A percentile compares a stretch with the other conserved stretches of the same genome.
phyloP scores from a whole-genome alignment of 306 rosid species.

The Castanea crenata region DNA sequence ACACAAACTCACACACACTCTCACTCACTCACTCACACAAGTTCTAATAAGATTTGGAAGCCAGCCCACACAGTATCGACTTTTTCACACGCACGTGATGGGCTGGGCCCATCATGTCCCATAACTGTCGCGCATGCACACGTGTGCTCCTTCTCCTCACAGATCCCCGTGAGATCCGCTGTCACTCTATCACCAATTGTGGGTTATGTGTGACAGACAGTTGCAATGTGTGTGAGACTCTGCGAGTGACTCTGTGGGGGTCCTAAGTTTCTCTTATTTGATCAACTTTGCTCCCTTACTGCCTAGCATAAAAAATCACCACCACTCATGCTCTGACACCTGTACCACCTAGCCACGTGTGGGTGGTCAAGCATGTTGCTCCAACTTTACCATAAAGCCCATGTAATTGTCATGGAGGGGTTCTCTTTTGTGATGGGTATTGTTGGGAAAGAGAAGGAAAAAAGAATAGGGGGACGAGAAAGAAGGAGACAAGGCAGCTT shows the following conservation, averaged over 20 bases:
- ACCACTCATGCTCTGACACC: constrained; percentile 35
- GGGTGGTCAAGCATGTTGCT: constrained; percentile 15
- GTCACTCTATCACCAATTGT: constrained; percentile 12
- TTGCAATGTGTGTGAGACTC: too few species aligned
- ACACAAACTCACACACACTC: too few species aligned
- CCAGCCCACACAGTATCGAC: constrained; percentile 4
- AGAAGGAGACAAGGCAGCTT: constrained; percentile 52
- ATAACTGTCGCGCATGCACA: constrained; percentile 66
- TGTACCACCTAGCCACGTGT: constrained; percentile 26
- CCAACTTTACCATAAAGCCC: constrained; percentile 24
- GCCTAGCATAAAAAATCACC: constrained; percentile 35
- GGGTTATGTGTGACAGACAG: too few species aligned
- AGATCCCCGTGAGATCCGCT: constrained; percentile 49
- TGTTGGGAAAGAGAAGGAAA: constrained; percentile 27
- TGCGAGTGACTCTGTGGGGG: constrained; percentile 14
- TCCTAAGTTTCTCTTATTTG: constrained; percentile 33
- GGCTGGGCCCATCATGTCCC: constrained; percentile 45
- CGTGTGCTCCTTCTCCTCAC: constrained; percentile 56
- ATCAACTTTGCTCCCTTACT: constrained; percentile 41
- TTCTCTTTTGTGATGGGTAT: constrained; percentile 28
- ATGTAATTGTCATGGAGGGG: neutral
- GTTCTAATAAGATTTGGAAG: constrained; percentile 9
- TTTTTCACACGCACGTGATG: constrained; percentile 68
- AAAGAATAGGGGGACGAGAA: constrained; percentile 25
- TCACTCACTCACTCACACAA: neutral